Conservation (phyloP, 1,284 basidiomycete genomes). For the Phenoliferia sp. region DNA sequence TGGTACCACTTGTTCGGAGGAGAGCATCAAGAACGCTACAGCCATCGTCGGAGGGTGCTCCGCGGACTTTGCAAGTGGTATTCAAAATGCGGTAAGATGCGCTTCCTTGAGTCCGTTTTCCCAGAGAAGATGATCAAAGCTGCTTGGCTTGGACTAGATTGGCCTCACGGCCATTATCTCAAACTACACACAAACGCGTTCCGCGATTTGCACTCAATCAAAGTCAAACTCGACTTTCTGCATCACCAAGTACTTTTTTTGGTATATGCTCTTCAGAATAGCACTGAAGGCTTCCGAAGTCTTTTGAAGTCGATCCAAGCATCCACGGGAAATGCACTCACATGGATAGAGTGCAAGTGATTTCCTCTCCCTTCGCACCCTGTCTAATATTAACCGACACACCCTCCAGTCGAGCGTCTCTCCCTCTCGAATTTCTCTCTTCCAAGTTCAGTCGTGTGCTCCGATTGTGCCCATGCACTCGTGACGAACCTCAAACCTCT, state of each 20-base stretch:
- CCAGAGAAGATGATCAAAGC: too few relatives aligned
- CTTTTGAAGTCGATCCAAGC: not conserved
- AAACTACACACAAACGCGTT: not conserved
- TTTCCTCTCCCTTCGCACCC: not conserved
- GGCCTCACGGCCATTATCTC: not conserved
- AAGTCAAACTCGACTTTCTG: not conserved
- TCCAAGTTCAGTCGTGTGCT: not conserved
- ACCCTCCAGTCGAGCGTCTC: not conserved
- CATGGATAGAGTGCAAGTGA: not conserved
- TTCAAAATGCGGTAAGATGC: not conserved
- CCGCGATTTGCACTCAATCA: not conserved
- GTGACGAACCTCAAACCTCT: not conserved
- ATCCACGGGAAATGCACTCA: not conserved
- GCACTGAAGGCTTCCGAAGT: too few relatives aligned
- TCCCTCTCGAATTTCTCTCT: not conserved
- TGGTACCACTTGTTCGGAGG: not conserved
- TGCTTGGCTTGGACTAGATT: not conserved
- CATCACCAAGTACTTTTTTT: not conserved
- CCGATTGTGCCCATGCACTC: not conserved
- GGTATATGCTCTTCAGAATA: not conserved
- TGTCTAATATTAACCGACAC: not conserved
- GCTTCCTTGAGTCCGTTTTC: not conserved
- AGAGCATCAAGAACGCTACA: not conserved
- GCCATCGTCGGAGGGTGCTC: not conserved
- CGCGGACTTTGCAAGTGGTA: not conserved